phyloP scores from a whole-genome alignment of 139 green algal species.

The Nannochloris sp. region DNA sequence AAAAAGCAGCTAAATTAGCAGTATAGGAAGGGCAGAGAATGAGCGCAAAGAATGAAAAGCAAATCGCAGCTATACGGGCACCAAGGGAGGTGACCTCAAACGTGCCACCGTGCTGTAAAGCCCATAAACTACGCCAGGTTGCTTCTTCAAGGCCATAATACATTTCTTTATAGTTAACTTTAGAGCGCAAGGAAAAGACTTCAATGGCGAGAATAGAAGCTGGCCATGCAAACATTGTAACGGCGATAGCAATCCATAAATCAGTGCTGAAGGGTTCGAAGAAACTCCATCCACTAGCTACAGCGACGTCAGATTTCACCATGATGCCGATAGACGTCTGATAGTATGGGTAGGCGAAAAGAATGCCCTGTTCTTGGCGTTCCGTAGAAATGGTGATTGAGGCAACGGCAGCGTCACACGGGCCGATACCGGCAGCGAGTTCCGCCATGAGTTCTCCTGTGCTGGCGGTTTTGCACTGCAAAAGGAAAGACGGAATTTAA shows the following conservation, averaged over 20 bases:
- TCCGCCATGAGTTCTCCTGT: background rate
- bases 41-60: background rate
- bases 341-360: conserved; percentile 3
- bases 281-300: background rate
- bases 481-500: too few species aligned
- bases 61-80: background rate
- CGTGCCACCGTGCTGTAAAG: background rate
- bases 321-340: background rate
- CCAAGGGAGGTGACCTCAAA: background rate
- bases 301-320: background rate
- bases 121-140: background rate
- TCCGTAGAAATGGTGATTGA: conserved; percentile 1
- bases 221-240: background rate
- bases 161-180: background rate
- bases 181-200: background rate
- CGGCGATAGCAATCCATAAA: conserved; percentile 1
- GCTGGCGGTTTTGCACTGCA: background rate
- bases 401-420: background rate
- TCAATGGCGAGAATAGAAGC: background rate
- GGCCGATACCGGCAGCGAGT: background rate
- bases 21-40: conserved; percentile 2
- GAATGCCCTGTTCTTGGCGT: background rate
- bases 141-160: background rate
- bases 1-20: conserved; percentile 10
- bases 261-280: background rate